Percentiles rank a stretch among this genome's conserved stretches.
Conservation (phyloP, 2,329 filamentous ascomycete genomes). For the Metarhizium robertsii region DNA sequence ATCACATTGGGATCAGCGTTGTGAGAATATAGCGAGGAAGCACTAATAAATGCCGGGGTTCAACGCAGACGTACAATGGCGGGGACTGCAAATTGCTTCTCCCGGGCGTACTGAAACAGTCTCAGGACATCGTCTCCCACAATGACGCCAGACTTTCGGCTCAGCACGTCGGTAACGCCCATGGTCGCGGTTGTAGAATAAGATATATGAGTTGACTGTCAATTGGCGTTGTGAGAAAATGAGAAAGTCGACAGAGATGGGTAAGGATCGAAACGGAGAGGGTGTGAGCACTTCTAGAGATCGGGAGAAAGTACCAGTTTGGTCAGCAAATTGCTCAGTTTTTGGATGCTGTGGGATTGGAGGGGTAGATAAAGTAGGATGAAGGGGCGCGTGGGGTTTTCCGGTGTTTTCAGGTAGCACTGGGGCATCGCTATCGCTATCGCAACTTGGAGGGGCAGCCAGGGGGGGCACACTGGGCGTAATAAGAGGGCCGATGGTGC, state of each 20-base stretch:
- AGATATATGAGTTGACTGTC: neutral
- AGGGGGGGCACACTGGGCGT: neutral
- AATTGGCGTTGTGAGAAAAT: neutral
- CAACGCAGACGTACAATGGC: constrained; percentile 44
- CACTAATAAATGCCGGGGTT: neutral
- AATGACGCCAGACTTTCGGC: constrained; percentile 44
- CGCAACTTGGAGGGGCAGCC: constrained; percentile 1
- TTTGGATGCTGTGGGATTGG: neutral
- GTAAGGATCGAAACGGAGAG: neutral
- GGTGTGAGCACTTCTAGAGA: neutral
- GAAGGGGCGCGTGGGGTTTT: neutral
- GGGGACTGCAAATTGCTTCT: constrained; percentile 82
- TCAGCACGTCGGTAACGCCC: constrained; percentile 33
- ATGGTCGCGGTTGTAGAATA: constrained; percentile 17
- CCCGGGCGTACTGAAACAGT: constrained; percentile 84
- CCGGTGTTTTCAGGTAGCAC: neutral
- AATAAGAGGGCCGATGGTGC: neutral
- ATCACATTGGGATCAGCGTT: neutral
- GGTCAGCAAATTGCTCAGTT: neutral
- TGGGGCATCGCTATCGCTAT: neutral
- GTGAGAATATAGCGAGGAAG: neutral
- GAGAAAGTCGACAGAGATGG: neutral
- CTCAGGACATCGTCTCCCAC: constrained; percentile 44
- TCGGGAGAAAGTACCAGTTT: neutral
- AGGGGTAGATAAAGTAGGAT: neutral